Evolutionary conservation across 441 rosid species (phyloP), one percentile per base, ranked within the genome.

Genomic region (Corymbia calophylla): DNA sequence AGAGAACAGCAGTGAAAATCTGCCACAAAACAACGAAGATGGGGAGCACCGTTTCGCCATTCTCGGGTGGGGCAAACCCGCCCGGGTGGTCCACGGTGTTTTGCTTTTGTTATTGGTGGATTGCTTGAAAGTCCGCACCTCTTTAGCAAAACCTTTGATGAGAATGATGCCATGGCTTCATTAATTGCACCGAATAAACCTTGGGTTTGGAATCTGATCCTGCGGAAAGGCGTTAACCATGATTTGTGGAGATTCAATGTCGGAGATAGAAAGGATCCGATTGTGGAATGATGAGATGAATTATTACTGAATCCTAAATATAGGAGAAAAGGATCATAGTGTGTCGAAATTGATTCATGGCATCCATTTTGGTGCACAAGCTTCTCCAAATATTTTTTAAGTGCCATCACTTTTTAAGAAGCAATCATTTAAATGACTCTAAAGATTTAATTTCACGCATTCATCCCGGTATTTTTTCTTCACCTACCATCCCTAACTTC

Each of bases 301-400:
- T 70, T 10, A 70, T 70, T 35, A 70, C 5, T 8, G 19, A 70
- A 70, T 19, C 23, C 47, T 12, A 9, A 35, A 70, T 13, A 18
- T 1, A 11, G 29, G 49, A 5, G 9, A 2, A 66, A 68, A 32
- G 12, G 25, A 68, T 1, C 4, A 12, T 18, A 35, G 18, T 0
- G 2, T 5, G 13, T 32, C 6, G 13, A 32, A 32, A 4, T 68
- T 68, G 18, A 18, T 10, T 32, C 19, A 6, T 3, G 0, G 2
- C 15, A 0, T 19, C 15, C 16, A 64, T 64, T 29, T 64, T 64
- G 35, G 2, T n/a, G 27, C 60, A 9, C 10, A 10, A 58, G 5
- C 12, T 25, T 25, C 19, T 70, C 1, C 1, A 8, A 32, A 10
- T 0, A 19, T 0, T 0, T 6, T 35, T 35, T 32, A 35, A 1